Conservation (phyloP, 208 protist species). For the Acanthamoeba lenticulata region DNA sequence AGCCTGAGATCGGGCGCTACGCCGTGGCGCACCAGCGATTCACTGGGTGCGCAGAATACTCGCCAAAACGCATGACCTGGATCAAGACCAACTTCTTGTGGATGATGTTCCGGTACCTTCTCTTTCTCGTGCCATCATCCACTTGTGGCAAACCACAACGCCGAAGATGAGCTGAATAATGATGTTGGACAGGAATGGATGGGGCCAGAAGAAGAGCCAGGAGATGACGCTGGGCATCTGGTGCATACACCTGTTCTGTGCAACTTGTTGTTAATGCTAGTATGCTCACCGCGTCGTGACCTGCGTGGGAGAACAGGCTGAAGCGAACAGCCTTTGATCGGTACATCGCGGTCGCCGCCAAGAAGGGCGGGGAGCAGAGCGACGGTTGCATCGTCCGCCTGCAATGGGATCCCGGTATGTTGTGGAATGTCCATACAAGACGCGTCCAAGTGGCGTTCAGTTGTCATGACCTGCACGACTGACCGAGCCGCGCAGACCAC, state of each 20-base stretch:
- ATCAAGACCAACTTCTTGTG: constrained; percentile 85
- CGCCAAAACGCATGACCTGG: constrained; percentile 82
- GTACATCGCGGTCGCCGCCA: not conserved
- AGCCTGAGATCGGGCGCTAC: constrained; percentile 79
- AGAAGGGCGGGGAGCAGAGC: not conserved
- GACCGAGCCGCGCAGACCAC: not conserved
- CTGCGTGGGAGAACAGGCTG: not conserved
- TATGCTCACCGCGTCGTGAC: not conserved
- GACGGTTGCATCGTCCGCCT: not conserved
- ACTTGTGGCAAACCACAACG: too few species aligned
- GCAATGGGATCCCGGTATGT: constrained; percentile 21
- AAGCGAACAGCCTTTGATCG: constrained; percentile 56
- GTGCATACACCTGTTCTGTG: not conserved
- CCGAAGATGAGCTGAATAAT: too few species aligned
- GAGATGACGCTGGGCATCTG: constrained; percentile 70
- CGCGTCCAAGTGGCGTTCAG: too few species aligned
- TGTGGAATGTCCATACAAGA: too few species aligned
- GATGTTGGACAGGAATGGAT: constrained; percentile 50
- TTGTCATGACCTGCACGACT: too few species aligned
- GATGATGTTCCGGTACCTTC: constrained; percentile 79
- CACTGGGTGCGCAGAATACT: constrained; percentile 68
- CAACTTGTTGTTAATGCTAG: not conserved
- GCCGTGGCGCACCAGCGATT: constrained; percentile 79
- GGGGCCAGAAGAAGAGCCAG: constrained; percentile 78
- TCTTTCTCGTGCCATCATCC: not conserved